Conservation (phyloP, 441 rosid genomes). For the Manihot esculenta region DNA sequence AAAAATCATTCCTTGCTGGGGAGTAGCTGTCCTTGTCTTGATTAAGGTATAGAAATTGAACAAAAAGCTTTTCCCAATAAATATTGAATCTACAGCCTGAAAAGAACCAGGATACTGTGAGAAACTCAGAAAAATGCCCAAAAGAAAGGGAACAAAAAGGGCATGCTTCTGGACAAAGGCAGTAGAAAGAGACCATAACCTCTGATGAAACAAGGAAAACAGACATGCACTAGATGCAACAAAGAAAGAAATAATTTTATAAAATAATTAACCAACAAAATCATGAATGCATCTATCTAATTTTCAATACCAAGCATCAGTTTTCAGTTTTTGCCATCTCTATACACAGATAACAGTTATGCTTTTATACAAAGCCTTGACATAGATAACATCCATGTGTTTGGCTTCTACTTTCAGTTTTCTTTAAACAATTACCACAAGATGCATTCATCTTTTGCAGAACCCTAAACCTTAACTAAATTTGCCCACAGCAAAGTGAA, state of each 20-base stretch:
- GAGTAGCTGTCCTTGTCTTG: conserved; percentile 36
- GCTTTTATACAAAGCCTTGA: background rate
- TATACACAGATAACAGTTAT: background rate
- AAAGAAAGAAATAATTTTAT: background rate
- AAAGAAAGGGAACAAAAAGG: background rate
- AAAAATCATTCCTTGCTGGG: conserved; percentile 50
- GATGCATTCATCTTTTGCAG: background rate
- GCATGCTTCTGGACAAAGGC: background rate
- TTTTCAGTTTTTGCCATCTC: background rate
- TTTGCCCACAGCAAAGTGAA: background rate
- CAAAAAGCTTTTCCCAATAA: conserved; percentile 7
- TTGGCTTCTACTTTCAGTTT: background rate
- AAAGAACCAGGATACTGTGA: conserved; percentile 2
- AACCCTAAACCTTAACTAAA: background rate
- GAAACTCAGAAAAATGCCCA: background rate
- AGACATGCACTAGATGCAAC: background rate
- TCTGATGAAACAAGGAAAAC: background rate
- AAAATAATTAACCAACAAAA: background rate
- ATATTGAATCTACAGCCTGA: conserved; percentile 1
- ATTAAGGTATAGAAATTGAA: conserved; percentile 3
- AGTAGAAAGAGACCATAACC: background rate
- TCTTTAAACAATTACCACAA: background rate
- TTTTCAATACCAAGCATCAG: background rate
- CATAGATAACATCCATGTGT: background rate
- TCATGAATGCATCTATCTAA: background rate